A percentile compares a stretch with the other conserved stretches of the same genome.
These are phyloP conservation scores for Ascodesmis nigricans DNA, from an alignment of 495 filamentous ascomycete genomes.

Conservation along the genomic window DNA sequence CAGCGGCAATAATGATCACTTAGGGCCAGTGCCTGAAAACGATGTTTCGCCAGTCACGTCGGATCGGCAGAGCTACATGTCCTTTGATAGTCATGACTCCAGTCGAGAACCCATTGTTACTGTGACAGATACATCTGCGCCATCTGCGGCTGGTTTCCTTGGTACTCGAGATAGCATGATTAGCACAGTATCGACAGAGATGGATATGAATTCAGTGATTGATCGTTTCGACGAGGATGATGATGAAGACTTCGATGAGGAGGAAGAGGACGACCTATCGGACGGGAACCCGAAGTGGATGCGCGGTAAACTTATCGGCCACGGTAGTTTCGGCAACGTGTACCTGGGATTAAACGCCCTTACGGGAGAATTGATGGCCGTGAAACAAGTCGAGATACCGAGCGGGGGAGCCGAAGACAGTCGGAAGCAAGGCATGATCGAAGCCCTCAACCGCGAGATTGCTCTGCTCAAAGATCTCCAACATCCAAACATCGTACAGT, in stretches of 20 bases:
- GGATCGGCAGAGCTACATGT: slow-evolving; percentile 92
- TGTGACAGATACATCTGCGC: slow-evolving; percentile 52
- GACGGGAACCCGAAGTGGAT: slow-evolving; percentile 69
- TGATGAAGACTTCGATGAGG: slow-evolving; percentile 51
- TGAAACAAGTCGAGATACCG: slow-evolving; percentile 94
- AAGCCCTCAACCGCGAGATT: slow-evolving; percentile 90
- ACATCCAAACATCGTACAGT: slow-evolving; percentile 95
- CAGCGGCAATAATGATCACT: slow-evolving; percentile 28
- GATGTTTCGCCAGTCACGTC: slow-evolving; percentile 9
- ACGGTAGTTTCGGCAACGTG: slow-evolving; percentile 91
- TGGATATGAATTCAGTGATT: slow-evolving; percentile 36
- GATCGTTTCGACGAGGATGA: slow-evolving; percentile 78
- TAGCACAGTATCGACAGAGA: slow-evolving; percentile 38
- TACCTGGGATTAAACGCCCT: slow-evolving; percentile 93
- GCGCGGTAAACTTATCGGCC: slow-evolving; percentile 91
- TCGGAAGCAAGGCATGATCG: slow-evolving; percentile 92
- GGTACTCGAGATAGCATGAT: slow-evolving; percentile 51
- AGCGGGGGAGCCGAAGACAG: slow-evolving; percentile 62
- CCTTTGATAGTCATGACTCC: slow-evolving; percentile 43
- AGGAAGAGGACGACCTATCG: slow-evolving; percentile 55
- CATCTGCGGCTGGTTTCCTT: slow-evolving; percentile 52
- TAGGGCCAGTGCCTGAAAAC: slow-evolving; percentile 80
- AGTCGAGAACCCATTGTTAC: slow-evolving; percentile 38
- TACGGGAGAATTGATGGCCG: slow-evolving; percentile 91
- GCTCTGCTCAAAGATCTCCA: slow-evolving; percentile 80